Evolutionary conservation across 2,329 filamentous ascomycete genomes (phyloP).

Genomic region (Cercospora berteroae): DNA sequence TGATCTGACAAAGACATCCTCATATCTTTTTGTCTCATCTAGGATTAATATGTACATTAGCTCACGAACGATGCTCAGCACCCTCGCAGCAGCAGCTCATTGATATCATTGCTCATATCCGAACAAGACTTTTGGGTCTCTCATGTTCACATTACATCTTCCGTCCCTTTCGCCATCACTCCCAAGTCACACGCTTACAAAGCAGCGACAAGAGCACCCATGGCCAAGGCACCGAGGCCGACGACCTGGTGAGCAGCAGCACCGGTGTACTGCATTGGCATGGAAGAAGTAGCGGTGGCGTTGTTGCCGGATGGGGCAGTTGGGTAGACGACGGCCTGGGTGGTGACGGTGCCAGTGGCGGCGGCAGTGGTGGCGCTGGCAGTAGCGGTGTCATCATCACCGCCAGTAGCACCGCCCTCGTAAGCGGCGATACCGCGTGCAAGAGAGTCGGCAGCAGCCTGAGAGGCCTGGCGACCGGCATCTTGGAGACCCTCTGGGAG

Average conservation of each 20-base stretch:
- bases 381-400: not conserved
- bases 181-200: conserved; percentile 1
- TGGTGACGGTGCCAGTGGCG: conserved; percentile 5
- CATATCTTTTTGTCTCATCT: not conserved
- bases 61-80: not conserved
- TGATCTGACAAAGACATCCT: not conserved
- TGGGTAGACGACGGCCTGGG: not conserved
- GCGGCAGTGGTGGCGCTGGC: not conserved
- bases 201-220: conserved; percentile 15
- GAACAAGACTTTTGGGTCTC: not conserved
- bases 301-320: not conserved
- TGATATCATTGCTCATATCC: conserved; percentile 1
- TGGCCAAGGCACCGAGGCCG: conserved; percentile 12
- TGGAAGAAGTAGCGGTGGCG: conserved; percentile 7
- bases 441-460: conserved; percentile 14
- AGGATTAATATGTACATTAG: conserved; percentile 6
- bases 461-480: conserved; percentile 9
- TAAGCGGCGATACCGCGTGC: conserved; percentile 14
- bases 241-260: conserved; percentile 14
- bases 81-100: not conserved
- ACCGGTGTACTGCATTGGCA: conserved; percentile 16
- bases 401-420: not conserved
- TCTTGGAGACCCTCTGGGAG: conserved; percentile 15
- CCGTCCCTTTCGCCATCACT: not conserved
- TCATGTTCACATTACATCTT: conserved; percentile 4